Conservation (phyloP, 129 eudicot genomes). For the Daucus carota region DNA sequence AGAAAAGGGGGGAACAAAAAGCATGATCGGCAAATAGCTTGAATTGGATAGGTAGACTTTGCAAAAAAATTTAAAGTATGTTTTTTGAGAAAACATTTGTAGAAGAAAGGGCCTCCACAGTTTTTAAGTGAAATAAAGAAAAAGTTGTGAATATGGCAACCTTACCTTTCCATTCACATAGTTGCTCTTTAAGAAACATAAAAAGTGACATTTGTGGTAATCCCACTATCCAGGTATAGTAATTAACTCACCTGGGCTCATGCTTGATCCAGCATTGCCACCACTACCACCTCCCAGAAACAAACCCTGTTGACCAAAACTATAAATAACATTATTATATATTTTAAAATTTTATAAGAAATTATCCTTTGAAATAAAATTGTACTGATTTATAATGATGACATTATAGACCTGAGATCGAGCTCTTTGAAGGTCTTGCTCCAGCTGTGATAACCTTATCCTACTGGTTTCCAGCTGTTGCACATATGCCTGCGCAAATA, state of each 20-base stretch:
- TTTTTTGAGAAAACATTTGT: neutral
- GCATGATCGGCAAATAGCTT: neutral
- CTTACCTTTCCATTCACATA: constrained; percentile 3
- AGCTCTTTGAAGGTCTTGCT: constrained; percentile 88
- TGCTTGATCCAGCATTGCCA: constrained; percentile 53
- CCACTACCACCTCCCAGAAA: constrained; percentile 59
- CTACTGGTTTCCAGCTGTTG: constrained; percentile 93
- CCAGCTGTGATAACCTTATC: constrained; percentile 79
- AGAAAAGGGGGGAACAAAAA: neutral
- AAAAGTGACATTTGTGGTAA: constrained; percentile 6
- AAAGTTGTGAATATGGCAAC: neutral
- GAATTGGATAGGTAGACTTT: neutral
- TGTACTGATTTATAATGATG: neutral
- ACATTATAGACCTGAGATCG: constrained; percentile 62
- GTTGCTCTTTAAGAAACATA: neutral
- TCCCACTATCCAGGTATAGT: constrained; percentile 1
- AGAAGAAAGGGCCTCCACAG: constrained; percentile 2
- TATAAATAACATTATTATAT: neutral
- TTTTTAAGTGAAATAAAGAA: constrained; percentile 1
- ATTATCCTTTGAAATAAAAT: neutral
- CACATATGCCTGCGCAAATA: constrained; percentile 64
- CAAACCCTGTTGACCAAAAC: constrained; percentile 47
- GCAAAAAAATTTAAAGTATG: neutral
- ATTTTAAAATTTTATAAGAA: neutral
- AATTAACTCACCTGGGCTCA: constrained; percentile 65